phyloP scores from a whole-genome alignment of 768 basidiomycete genomes.

The Podaxis sp. region DNA sequence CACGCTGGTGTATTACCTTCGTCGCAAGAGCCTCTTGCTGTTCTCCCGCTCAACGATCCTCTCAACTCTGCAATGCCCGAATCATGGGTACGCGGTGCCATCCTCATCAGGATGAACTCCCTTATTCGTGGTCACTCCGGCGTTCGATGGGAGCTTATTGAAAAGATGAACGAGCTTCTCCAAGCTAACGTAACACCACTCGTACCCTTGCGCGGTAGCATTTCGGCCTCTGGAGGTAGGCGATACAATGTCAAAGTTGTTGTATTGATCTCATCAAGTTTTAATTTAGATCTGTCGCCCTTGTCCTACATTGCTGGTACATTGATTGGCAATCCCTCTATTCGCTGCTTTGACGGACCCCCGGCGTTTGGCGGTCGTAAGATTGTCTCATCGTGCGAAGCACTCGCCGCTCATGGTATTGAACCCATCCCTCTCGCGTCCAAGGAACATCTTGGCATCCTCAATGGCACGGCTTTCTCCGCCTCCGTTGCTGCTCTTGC shows the following conservation, averaged over 20 bases:
- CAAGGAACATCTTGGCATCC: conserved; percentile 78
- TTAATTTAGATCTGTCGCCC: conserved; percentile 62
- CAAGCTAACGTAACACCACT: conserved; percentile 72
- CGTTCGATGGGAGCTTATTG: conserved; percentile 76
- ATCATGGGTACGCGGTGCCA: conserved; percentile 86
- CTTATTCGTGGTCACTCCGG: conserved; percentile 88
- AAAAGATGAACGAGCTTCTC: conserved; percentile 75
- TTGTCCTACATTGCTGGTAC: conserved; percentile 83
- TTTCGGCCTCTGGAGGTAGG: conserved; percentile 80
- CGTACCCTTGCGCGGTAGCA: conserved; percentile 81
- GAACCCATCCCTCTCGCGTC: conserved; percentile 65
- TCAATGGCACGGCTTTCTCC: conserved; percentile 87
- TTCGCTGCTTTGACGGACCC: conserved; percentile 66
- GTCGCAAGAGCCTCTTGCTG: conserved; percentile 44
- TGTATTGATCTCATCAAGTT: conserved; percentile 16
- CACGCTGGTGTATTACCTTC: conserved; percentile 75
- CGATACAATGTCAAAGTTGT: background rate
- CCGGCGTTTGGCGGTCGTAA: conserved; percentile 46
- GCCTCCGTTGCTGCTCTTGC: conserved; percentile 77
- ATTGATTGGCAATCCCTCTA: conserved; percentile 77
- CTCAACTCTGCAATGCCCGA: conserved; percentile 78
- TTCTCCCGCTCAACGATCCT: conserved; percentile 72
- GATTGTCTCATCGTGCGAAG: conserved; percentile 55
- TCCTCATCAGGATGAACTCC: conserved; percentile 86
- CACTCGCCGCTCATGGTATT: conserved; percentile 59